These are phyloP conservation scores for Pichia gijzeniarum DNA, from an alignment of 805 yeast species.

Conservation along the genomic window DNA sequence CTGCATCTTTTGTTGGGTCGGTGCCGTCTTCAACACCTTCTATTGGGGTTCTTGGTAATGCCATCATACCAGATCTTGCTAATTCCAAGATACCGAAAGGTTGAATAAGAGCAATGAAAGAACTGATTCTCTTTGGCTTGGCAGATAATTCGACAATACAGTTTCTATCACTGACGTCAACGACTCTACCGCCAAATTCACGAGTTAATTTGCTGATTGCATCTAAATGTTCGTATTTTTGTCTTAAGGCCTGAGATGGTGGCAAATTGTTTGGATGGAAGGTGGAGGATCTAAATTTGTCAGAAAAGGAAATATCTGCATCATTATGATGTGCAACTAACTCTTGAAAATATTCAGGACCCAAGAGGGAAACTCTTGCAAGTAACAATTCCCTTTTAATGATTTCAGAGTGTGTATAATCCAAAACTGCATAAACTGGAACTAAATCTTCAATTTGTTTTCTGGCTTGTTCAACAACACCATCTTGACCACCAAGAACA, in stretches of 20 bases:
- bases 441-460: conserved; percentile 97
- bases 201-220: conserved; percentile 74
- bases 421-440: conserved; percentile 96
- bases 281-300: conserved; percentile 36
- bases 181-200: conserved; percentile 89
- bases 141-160: conserved; percentile 93
- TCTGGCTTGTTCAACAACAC: conserved; percentile 95
- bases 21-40: conserved; percentile 48
- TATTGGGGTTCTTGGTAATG: conserved; percentile 91
- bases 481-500: conserved; percentile 89
- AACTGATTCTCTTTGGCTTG: conserved; percentile 82
- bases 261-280: conserved; percentile 88
- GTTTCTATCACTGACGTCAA: conserved; percentile 88
- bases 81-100: conserved; percentile 96
- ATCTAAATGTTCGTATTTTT: conserved; percentile 82
- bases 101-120: conserved; percentile 81
- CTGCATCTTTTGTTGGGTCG: conserved; percentile 45
- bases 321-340: conserved; percentile 77
- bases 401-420: conserved; percentile 84
- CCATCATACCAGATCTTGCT: conserved; percentile 98
- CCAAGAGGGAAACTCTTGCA: conserved; percentile 87
- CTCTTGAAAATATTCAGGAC: conserved; percentile 98
- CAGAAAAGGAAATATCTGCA: conserved; percentile 38
- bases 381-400: conserved; percentile 85
- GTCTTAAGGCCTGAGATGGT: conserved; percentile 88